Evolutionary conservation across 2,329 filamentous ascomycete species (phyloP).

Genomic region (Pseudogymnoascus verrucosus): DNA sequence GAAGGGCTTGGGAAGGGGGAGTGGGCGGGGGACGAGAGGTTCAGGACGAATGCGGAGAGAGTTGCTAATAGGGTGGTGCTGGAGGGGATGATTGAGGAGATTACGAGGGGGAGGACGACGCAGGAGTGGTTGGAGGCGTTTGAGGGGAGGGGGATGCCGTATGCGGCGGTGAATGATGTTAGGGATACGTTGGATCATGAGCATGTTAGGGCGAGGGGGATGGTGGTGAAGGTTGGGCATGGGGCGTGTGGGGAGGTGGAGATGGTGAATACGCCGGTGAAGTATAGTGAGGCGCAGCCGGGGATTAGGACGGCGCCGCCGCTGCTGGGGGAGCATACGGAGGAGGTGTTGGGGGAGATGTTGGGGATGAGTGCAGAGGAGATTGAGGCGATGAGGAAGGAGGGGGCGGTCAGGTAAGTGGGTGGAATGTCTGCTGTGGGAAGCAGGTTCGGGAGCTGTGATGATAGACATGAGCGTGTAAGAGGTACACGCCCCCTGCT

Average conservation of each 20-base stretch:
- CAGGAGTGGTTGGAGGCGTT: constrained; percentile 79
- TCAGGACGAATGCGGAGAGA: constrained; percentile 51
- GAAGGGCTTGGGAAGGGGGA: constrained; percentile 49
- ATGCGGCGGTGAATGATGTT: constrained; percentile 89
- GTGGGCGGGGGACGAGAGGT: constrained; percentile 53
- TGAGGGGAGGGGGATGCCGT: constrained; percentile 89
- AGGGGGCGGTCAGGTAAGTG: constrained; percentile 52
- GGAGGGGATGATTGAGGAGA: constrained; percentile 68
- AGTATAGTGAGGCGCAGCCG: constrained; percentile 78
- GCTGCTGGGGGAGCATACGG: constrained; percentile 77
- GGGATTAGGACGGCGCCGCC: constrained; percentile 72
- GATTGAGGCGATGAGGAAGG: constrained; percentile 53
- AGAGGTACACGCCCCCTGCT: background rate
- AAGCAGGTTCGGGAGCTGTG: too few species aligned
- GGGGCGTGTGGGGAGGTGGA: constrained; percentile 75
- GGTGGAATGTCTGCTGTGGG: too few species aligned
- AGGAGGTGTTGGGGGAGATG: constrained; percentile 61
- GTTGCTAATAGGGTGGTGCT: constrained; percentile 68
- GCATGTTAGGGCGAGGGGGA: constrained; percentile 75
- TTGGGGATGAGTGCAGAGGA: constrained; percentile 51
- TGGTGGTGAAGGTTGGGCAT: constrained; percentile 87
- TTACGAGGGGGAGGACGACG: constrained; percentile 71
- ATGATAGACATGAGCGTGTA: too few species aligned
- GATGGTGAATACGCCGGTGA: constrained; percentile 88
- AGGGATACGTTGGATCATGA: constrained; percentile 74